Evolutionary conservation across 495 filamentous ascomycete species (phyloP).

Genomic region (Lasiosphaeria ovina): DNA sequence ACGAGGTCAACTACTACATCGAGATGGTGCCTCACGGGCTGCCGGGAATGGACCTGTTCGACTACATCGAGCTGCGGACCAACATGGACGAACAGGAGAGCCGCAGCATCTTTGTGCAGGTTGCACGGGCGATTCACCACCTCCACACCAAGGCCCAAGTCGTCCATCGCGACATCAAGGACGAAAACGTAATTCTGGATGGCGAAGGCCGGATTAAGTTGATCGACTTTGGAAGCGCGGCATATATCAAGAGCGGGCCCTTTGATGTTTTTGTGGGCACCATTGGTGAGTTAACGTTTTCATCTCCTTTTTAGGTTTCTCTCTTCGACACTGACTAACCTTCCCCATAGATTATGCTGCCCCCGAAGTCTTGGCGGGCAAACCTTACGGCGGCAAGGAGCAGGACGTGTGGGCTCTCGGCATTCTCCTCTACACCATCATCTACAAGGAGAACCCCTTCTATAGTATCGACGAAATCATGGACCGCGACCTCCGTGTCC

Average conservation of each 20-base stretch:
- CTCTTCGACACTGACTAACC: neutral
- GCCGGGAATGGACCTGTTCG: conserved; percentile 97
- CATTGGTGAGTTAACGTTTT: conserved; percentile 68
- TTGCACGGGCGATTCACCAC: conserved; percentile 84
- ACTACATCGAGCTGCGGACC: conserved; percentile 94
- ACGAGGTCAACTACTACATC: conserved; percentile 97
- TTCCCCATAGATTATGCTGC: conserved; percentile 85
- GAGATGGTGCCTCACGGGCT: conserved; percentile 96
- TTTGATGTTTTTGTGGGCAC: conserved; percentile 99
- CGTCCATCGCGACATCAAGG: conserved; percentile 97
- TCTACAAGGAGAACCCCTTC: conserved; percentile 99
- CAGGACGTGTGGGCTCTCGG: conserved; percentile 99
- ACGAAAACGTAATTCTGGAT: conserved; percentile 95
- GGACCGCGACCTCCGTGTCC: conserved; percentile 90
- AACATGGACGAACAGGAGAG: conserved; percentile 96
- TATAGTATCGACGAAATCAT: conserved; percentile 99
- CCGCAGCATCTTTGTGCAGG: conserved; percentile 92
- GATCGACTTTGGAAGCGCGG: conserved; percentile 96
- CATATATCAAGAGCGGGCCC: conserved; percentile 96
- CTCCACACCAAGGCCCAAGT: conserved; percentile 88
- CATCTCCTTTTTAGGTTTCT: neutral
- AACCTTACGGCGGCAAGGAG: conserved; percentile 90
- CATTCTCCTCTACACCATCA: conserved; percentile 95
- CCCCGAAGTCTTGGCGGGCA: conserved; percentile 92
- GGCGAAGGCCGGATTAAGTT: conserved; percentile 95